Percentiles rank a stretch among this genome's conserved stretches.
These are phyloP conservation scores for Cymbidium sinense DNA, from an alignment of 106 monocot genomes.

Conservation along the genomic window DNA sequence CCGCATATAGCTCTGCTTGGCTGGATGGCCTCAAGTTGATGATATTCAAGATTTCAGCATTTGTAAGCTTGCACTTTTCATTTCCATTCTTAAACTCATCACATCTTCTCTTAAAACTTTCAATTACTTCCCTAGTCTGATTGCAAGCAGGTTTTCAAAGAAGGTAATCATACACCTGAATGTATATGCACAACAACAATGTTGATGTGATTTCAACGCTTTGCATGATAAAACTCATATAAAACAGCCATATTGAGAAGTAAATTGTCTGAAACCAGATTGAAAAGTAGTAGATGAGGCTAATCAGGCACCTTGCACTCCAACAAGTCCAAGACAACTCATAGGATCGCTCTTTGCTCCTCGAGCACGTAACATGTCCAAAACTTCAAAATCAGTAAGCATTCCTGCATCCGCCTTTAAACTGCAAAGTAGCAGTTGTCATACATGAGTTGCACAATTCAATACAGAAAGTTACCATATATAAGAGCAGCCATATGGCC, in stretches of 20 bases:
- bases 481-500: background rate
- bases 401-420: constrained; percentile 47
- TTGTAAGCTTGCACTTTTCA: constrained; percentile 51
- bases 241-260: background rate
- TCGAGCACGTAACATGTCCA: constrained; percentile 65
- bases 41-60: constrained; percentile 65
- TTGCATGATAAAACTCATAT: background rate
- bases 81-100: constrained; percentile 47
- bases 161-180: constrained; percentile 76
- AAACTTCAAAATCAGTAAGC: constrained; percentile 83
- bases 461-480: background rate
- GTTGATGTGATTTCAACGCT: background rate
- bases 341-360: constrained; percentile 67
- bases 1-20: constrained; percentile 38
- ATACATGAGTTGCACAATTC: background rate
- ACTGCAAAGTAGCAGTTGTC: background rate
- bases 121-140: constrained; percentile 57
- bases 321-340: constrained; percentile 65
- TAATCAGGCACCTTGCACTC: constrained; percentile 73
- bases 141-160: constrained; percentile 47
- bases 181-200: background rate
- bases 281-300: background rate
- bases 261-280: background rate
- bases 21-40: constrained; percentile 70
- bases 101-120: constrained; percentile 46